A percentile compares a stretch with the other conserved stretches of the same genome.
Evolutionary conservation across 116 monocot species (phyloP).

Genomic region (Dioscorea cayenensis): DNA sequence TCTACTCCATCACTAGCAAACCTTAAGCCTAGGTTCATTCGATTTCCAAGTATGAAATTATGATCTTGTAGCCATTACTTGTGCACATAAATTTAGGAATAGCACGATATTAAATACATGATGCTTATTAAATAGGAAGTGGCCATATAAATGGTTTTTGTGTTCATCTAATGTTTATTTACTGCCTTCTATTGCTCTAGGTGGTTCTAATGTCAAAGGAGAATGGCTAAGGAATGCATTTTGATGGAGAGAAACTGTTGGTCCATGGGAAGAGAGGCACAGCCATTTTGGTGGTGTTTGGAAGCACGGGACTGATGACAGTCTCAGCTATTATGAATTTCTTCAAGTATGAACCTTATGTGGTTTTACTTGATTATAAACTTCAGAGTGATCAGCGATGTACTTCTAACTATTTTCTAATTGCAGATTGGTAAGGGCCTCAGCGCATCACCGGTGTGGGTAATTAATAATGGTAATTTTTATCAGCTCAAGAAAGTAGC

Average conservation of each 20-base stretch:
- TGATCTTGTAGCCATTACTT: not conserved
- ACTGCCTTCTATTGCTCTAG: constrained; percentile 19
- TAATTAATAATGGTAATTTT: constrained; percentile 76
- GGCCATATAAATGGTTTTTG: too few species aligned
- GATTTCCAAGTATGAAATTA: constrained; percentile 72
- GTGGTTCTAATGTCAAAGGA: constrained; percentile 91
- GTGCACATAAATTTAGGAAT: not conserved
- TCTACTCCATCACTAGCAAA: constrained; percentile 64
- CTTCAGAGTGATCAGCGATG: too few species aligned
- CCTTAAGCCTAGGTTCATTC: constrained; percentile 71
- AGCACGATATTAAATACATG: too few species aligned
- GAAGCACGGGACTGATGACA: constrained; percentile 96
- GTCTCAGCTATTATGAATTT: constrained; percentile 90
- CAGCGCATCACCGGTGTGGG: constrained; percentile 78
- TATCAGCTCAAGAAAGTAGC: not conserved
- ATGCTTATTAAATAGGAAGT: not conserved
- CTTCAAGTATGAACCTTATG: constrained; percentile 56
- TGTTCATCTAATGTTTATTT: too few species aligned
- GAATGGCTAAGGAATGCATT: constrained; percentile 92
- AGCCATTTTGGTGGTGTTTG: constrained; percentile 94
- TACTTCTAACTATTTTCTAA: too few species aligned
- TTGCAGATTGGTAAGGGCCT: constrained; percentile 90
- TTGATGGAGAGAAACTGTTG: constrained; percentile 79
- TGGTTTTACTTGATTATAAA: too few species aligned
- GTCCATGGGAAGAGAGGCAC: constrained; percentile 96